Evolutionary conservation across 345 rosid genomes (phyloP).

Genomic region (Sisymbrium altissimum): DNA sequence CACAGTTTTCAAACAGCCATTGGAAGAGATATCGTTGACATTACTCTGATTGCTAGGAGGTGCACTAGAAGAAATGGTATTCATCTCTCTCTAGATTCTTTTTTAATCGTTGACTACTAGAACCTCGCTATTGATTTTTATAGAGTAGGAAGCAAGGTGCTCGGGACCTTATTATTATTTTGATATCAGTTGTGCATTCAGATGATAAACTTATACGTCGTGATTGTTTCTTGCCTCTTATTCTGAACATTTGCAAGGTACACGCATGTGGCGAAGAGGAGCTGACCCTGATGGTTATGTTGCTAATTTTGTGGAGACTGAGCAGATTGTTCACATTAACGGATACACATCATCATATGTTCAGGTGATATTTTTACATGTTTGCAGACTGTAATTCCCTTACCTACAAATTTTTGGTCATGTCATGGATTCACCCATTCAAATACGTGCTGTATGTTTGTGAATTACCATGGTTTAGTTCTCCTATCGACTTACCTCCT

Average conservation of each 20-base stretch:
- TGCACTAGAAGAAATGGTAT: slow-evolving; percentile 89
- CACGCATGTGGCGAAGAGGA: slow-evolving; percentile 99
- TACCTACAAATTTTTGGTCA: not conserved
- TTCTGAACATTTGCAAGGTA: slow-evolving; percentile 48
- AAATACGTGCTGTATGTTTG: too few species aligned
- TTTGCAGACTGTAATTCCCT: not conserved
- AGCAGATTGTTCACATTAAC: slow-evolving; percentile 86
- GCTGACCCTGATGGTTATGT: slow-evolving; percentile 98
- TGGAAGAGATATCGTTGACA: slow-evolving; percentile 78
- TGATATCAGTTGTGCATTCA: not conserved
- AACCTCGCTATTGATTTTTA: too few species aligned
- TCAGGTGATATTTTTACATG: slow-evolving; percentile 52
- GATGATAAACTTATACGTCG: not conserved
- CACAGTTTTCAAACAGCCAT: slow-evolving; percentile 85
- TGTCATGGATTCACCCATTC: not conserved
- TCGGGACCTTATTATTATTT: too few species aligned
- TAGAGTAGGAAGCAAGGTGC: too few species aligned
- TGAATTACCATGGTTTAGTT: not conserved
- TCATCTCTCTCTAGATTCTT: too few species aligned
- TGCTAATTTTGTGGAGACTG: slow-evolving; percentile 94
- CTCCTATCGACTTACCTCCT: not conserved
- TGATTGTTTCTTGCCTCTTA: slow-evolving; percentile 16
- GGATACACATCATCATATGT: slow-evolving; percentile 53
- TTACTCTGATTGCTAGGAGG: slow-evolving; percentile 91
- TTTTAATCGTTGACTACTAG: too few species aligned